Evolutionary conservation across 208 protist species (phyloP), one percentile per base, ranked within the genome.

Genomic region (Acanthamoeba healyi): DNA sequence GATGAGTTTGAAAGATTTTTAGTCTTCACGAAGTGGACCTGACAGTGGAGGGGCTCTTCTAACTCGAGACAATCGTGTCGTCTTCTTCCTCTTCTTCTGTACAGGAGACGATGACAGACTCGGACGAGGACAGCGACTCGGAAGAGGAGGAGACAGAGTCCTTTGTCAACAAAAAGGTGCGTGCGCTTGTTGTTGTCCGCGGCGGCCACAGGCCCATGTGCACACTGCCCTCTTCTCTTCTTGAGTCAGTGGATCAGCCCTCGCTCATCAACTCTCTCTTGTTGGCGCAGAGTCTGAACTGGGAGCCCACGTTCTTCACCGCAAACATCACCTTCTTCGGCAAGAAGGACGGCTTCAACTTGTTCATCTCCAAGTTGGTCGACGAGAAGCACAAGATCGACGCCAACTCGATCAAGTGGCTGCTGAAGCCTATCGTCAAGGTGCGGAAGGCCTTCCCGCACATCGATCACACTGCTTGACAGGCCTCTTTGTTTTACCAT

Each of bases 261-360:
- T 32, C 5, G 26, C 32, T 46, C 36, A 26, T 22, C 63, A 72
- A 29, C 63, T 38, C 63, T n/a, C 6, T 72, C 32, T 38, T 24
- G 15, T 46, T 3, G 4, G 9, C n/a, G 10, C 77, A 87, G 77
- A 63, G 49, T 32, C 19, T 61, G 40, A 51, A 38, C 34, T 87
- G 77, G 77, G 77, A 87, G 34, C 49, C 77, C 29, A 58, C 40
- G 44, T 87, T 63, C 49, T 61, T 87, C 46, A 51, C 49, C 14
- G 77, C 40, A 0, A 87, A 63, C 46, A 51, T 87, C 77, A 51
- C 24, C 40, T 87, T 63, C 77, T 87, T 87, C 32, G 77, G 77
- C 46, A 87, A 61, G 77, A 87, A 87, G 49, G 49, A 87, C 3
- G 77, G 77, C 77, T 87, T 87, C 77, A 51, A 87, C 46, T 26